phyloP scores from a whole-genome alignment of 2,329 filamentous ascomycete species.

The Fusarium protoensiforme region DNA sequence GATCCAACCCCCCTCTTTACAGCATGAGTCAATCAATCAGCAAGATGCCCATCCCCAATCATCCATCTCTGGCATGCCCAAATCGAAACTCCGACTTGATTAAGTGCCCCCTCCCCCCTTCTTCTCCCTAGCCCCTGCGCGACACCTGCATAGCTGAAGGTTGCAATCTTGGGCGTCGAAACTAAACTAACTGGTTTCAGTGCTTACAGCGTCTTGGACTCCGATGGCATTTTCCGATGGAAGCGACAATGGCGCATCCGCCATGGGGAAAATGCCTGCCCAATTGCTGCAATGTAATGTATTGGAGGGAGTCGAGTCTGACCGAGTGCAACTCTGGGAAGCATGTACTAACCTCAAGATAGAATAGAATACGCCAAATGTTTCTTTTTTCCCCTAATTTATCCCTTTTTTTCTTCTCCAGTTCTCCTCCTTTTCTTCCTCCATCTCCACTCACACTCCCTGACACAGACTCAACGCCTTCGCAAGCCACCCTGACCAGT shows the following conservation, averaged over 20 bases:
- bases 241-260: background rate
- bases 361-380: slow-evolving; percentile 6
- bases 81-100: slow-evolving; percentile 1
- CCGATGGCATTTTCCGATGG: background rate
- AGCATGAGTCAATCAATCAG: background rate
- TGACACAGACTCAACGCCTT: background rate
- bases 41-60: background rate
- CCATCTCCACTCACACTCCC: slow-evolving; percentile 8
- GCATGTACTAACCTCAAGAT: background rate
- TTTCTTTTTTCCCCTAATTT: background rate
- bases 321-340: slow-evolving; percentile 23
- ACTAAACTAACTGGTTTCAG: background rate
- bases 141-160: background rate
- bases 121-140: background rate
- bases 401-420: background rate
- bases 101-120: background rate
- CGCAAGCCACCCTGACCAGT: slow-evolving; percentile 17
- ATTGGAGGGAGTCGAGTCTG: background rate
- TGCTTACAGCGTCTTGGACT: background rate
- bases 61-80: background rate
- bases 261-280: background rate
- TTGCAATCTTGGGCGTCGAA: background rate
- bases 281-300: background rate
- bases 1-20: background rate
- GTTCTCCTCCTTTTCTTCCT: background rate